Percentiles rank a stretch among this genome's conserved stretches.
These are phyloP conservation scores for Phylloporus sp. DNA, from an alignment of 768 basidiomycete species.

Conservation along the genomic window DNA sequence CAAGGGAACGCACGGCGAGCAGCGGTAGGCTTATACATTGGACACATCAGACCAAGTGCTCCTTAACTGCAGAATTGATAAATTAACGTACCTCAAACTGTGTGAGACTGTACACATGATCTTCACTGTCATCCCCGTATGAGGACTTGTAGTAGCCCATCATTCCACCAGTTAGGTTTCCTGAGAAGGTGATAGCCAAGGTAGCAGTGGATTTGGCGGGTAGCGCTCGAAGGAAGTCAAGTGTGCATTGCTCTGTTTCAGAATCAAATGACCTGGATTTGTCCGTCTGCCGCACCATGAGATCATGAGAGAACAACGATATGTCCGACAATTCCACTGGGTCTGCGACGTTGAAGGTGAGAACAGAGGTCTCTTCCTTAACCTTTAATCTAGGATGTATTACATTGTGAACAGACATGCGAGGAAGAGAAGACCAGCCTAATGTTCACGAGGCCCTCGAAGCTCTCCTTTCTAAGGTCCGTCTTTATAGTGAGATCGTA, in stretches of 20 bases:
- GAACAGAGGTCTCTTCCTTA: conserved; percentile 49
- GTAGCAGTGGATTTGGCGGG: conserved; percentile 65
- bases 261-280: conserved; percentile 51
- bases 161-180: conserved; percentile 66
- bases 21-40: conserved; percentile 60
- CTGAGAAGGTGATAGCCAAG: conserved; percentile 65
- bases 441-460: conserved; percentile 72
- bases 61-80: neutral
- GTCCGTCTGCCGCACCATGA: conserved; percentile 43
- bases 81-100: conserved; percentile 68
- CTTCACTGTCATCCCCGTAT: conserved; percentile 58
- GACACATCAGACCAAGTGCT: neutral
- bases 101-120: conserved; percentile 71
- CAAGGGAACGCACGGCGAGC: conserved; percentile 81
- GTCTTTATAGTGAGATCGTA: conserved; percentile 79
- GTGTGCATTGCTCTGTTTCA: conserved; percentile 57
- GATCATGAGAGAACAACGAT: conserved; percentile 51
- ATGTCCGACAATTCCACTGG: conserved; percentile 56
- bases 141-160: conserved; percentile 76
- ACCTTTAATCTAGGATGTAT: conserved; percentile 58
- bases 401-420: neutral
- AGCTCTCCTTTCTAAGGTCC: conserved; percentile 72
- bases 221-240: conserved; percentile 54
- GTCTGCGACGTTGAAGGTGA: conserved; percentile 63
- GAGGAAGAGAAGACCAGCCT: conserved; percentile 38